These are phyloP conservation scores for Aspergillus nidulans DNA, from an alignment of 495 filamentous ascomycete genomes.

Conservation along the genomic window DNA sequence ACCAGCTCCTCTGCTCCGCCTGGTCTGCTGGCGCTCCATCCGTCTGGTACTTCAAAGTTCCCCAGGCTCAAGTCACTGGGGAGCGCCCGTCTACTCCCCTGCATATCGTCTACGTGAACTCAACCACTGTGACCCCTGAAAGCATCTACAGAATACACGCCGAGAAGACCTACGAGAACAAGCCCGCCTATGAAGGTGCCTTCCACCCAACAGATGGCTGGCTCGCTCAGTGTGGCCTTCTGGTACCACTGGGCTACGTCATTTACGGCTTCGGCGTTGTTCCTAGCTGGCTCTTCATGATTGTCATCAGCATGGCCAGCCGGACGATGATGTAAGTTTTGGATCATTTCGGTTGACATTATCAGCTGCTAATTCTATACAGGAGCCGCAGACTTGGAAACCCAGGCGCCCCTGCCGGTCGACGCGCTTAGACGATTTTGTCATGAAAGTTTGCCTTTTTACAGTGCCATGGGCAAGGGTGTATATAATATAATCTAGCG, in stretches of 20 bases:
- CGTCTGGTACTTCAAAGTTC: conserved; percentile 70
- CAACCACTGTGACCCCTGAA: conserved; percentile 59
- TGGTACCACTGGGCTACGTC: conserved; percentile 64
- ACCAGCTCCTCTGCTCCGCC: conserved; percentile 74
- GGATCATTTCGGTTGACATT: background rate
- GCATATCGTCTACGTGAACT: conserved; percentile 57
- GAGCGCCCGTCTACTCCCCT: conserved; percentile 43
- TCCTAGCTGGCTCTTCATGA: conserved; percentile 73
- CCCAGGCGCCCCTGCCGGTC: conserved; percentile 21
- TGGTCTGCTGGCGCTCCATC: conserved; percentile 71
- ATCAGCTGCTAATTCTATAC: conserved; percentile 12
- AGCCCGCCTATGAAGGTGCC: conserved; percentile 59
- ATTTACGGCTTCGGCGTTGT: conserved; percentile 54
- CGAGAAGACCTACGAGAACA: conserved; percentile 53
- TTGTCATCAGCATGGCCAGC: conserved; percentile 75
- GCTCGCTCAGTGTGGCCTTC: conserved; percentile 60
- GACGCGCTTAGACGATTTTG: conserved; percentile 20
- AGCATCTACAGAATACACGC: conserved; percentile 60
- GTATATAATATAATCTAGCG: conserved; percentile 29
- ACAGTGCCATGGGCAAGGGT: conserved; percentile 19
- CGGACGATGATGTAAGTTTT: conserved; percentile 80
- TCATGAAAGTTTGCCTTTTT: conserved; percentile 13
- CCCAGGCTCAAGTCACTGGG: conserved; percentile 48
- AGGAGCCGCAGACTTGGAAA: conserved; percentile 42
- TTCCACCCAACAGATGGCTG: conserved; percentile 79